Conservation (phyloP, 2,329 filamentous ascomycete species). For the Paecilomyces variotii region DNA sequence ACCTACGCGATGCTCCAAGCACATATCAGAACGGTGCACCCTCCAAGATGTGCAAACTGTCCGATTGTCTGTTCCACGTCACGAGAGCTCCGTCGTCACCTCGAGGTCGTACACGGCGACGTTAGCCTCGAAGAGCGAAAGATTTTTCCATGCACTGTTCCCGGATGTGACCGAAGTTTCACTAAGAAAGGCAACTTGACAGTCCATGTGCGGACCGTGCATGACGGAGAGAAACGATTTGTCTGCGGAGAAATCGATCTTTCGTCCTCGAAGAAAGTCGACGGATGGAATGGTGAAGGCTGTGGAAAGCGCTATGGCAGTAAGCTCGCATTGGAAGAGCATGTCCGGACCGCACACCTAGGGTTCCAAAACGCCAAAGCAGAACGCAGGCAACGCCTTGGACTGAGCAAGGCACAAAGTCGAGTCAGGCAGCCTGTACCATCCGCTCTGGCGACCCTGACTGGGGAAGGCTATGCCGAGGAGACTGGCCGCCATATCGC, state of each 20-base stretch:
- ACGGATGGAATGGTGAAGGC: constrained; percentile 57
- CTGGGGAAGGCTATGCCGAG: constrained; percentile 48
- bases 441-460: constrained; percentile 42
- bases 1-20: constrained; percentile 63
- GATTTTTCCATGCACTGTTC: constrained; percentile 57
- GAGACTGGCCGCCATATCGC: constrained; percentile 42
- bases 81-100: constrained; percentile 63
- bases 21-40: constrained; percentile 67
- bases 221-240: constrained; percentile 65
- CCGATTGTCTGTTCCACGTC: constrained; percentile 58
- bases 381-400: constrained; percentile 26
- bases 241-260: constrained; percentile 68
- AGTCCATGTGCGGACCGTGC: constrained; percentile 67
- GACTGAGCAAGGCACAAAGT: constrained; percentile 12
- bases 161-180: constrained; percentile 67
- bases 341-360: constrained; percentile 75
- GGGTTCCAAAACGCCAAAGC: constrained; percentile 44
- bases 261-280: constrained; percentile 48
- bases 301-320: constrained; percentile 70
- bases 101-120: constrained; percentile 67
- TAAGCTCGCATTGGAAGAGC: constrained; percentile 73
- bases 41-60: constrained; percentile 66
- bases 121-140: constrained; percentile 53
- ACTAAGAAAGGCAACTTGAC: constrained; percentile 77
- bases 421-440: constrained; percentile 15